Base-by-base conservation (phyloP, 2,329 filamentous ascomycete genomes). In the Pestalotiopsis sp. region DNA sequence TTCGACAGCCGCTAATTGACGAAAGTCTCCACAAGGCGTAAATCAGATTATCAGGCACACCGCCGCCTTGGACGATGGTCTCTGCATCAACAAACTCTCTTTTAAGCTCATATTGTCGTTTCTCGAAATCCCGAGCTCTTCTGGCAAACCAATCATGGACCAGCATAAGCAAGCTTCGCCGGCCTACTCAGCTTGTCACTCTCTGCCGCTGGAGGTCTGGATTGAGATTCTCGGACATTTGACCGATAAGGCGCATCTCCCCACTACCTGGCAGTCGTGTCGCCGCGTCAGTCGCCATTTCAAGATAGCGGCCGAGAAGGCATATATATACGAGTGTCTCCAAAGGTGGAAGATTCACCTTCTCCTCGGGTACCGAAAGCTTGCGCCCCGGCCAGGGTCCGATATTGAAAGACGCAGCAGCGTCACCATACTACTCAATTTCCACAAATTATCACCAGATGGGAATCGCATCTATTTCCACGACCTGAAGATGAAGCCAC, bases 201-300 rank as follows among this genome's bases (percentile, higher is more conserved):
- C 61, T 12, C 39, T 64, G n/a, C 61, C 61, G 17, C 13, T 64
- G 20, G 61, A 64, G 20, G 13, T 64, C 38, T 64, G 61, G 61
- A 64, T 64, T 27, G 61, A 64, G 38, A 64, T 64, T 4, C 61
- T 64, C 39, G 41, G 61, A 12, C 49, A 64, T 20, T 39, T 64
- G 12, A 64, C 39, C 7, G 61, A 64, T 20, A 64, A 64, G 61
- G 41, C 4, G 5, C 38, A 64, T 31, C 61, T 64, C 4, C 9
- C 61, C 4, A 64, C 61, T 13, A 23, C 61, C n/a, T 64, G 61
- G 61, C 61, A 45, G 27, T 45, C 61, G 1, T 64, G 61, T 13
- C 61, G 61, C 13, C 61, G 61, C 41, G 61, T 64, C 20, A 41
- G 14, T 13, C 61, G 23, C n/a, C 38, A 49, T 4, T 23, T 64